These are phyloP conservation scores for Endogone sp. DNA, from an alignment of 192 early-diverging fungal genomes.

Conservation along the genomic window DNA sequence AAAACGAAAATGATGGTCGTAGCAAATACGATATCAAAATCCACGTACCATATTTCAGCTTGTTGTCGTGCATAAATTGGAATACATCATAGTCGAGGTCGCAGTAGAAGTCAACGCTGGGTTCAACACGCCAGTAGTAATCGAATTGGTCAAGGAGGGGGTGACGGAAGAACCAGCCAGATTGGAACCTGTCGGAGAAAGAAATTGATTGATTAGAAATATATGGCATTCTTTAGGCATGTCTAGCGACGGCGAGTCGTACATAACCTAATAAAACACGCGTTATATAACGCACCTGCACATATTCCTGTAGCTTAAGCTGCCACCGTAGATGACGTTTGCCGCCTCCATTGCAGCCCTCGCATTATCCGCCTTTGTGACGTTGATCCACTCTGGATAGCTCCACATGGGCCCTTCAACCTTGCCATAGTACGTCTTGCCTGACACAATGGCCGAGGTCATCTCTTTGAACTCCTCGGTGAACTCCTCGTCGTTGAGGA, in stretches of 20 bases:
- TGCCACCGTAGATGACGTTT: constrained; percentile 57
- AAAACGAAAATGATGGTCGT: neutral
- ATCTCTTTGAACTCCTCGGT: constrained; percentile 59
- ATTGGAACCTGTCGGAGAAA: constrained; percentile 57
- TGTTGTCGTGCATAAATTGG: constrained; percentile 65
- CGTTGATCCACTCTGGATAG: constrained; percentile 74
- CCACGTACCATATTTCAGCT: constrained; percentile 66
- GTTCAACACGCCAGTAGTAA: constrained; percentile 84
- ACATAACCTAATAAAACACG: too few species aligned
- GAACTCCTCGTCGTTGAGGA: constrained; percentile 80
- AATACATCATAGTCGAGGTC: constrained; percentile 84
- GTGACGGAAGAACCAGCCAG: constrained; percentile 77
- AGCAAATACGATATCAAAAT: neutral
- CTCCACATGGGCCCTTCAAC: constrained; percentile 67
- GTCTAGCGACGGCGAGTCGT: too few species aligned
- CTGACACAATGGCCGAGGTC: constrained; percentile 46
- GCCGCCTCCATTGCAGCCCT: constrained; percentile 49
- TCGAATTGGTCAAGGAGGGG: constrained; percentile 63
- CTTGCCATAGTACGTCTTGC: constrained; percentile 58
- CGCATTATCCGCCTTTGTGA: constrained; percentile 47
- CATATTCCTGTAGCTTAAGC: constrained; percentile 73
- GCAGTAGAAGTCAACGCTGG: constrained; percentile 73
- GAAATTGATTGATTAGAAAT: neutral
- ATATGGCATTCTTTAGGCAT: too few species aligned
- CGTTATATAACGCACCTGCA: constrained; percentile 66